Conservation (phyloP, 1,139 yeast genomes). For the Yamadazyma oceani region DNA sequence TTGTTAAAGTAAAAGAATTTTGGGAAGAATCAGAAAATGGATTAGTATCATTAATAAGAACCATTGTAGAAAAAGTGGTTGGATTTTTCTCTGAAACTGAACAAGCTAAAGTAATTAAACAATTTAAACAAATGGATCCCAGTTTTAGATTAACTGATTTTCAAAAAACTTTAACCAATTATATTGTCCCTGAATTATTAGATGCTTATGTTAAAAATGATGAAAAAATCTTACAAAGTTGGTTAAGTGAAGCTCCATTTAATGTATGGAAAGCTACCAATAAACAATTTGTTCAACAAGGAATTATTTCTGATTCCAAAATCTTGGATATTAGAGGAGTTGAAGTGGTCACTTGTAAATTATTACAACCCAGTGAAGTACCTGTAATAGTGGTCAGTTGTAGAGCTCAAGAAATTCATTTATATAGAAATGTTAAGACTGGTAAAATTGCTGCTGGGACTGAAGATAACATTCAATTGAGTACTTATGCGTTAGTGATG, state of each 20-base stretch:
- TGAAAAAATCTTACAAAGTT: slow-evolving; percentile 72
- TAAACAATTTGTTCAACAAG: slow-evolving; percentile 90
- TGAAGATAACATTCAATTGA: slow-evolving; percentile 88
- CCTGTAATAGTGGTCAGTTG: slow-evolving; percentile 95
- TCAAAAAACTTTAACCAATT: slow-evolving; percentile 82
- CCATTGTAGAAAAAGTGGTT: slow-evolving; percentile 75
- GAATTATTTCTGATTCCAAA: slow-evolving; percentile 86
- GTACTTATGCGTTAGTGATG: slow-evolving; percentile 94
- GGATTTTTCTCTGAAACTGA: slow-evolving; percentile 96
- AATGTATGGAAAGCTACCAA: slow-evolving; percentile 94
- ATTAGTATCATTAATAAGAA: slow-evolving; percentile 75
- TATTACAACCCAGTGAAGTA: slow-evolving; percentile 85
- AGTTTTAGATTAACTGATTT: slow-evolving; percentile 78
- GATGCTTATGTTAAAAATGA: slow-evolving; percentile 97
- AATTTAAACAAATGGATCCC: slow-evolving; percentile 90
- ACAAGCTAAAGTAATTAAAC: slow-evolving; percentile 83
- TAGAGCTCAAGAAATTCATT: slow-evolving; percentile 93
- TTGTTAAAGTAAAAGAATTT: slow-evolving; percentile 63
- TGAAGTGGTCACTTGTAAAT: slow-evolving; percentile 85
- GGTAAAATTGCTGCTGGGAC: slow-evolving; percentile 97
- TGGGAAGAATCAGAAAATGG: slow-evolving; percentile 98
- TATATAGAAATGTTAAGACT: slow-evolving; percentile 85
- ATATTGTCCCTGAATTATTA: slow-evolving; percentile 89
- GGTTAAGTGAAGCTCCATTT: slow-evolving; percentile 97
- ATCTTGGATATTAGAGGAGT: slow-evolving; percentile 95